Evolutionary conservation across 441 rosid genomes (phyloP).

Genomic region (Gossypium trilobum): DNA sequence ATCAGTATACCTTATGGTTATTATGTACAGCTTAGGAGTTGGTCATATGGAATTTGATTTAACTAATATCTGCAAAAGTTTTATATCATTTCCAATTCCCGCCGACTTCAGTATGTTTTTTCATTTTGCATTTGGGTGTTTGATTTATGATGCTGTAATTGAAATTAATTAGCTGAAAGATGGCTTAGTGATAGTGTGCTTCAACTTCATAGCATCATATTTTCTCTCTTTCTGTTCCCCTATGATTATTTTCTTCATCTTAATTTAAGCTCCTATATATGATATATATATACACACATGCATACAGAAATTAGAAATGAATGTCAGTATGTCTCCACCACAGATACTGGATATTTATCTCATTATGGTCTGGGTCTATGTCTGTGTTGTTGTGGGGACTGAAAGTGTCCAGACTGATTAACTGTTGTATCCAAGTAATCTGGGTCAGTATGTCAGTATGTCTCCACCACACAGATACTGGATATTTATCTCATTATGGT

Average conservation of each 20-base stretch:
- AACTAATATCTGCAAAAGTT: neutral
- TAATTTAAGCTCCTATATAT: neutral
- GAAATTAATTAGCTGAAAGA: neutral
- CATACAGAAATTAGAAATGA: slow-evolving; percentile 4
- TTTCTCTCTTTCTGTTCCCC: neutral
- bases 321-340: neutral
- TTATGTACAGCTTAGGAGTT: slow-evolving; percentile 6
- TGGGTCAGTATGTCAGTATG: neutral
- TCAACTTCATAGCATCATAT: neutral
- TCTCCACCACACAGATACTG: neutral
- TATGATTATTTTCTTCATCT: neutral
- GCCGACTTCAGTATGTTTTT: neutral
- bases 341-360: neutral
- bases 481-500: slow-evolving; percentile 1
- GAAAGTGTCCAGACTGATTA: neutral
- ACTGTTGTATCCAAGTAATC: slow-evolving; percentile 12
- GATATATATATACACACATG: neutral
- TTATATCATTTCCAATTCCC: neutral
- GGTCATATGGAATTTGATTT: neutral
- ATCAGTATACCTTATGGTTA: neutral
- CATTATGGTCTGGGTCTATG: neutral
- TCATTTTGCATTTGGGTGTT: neutral
- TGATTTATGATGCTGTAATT: neutral
- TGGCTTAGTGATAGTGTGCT: neutral
- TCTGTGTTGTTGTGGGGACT: neutral